Evolutionary conservation across 441 rosid species (phyloP).

Genomic region (Erysimum cheiri): DNA sequence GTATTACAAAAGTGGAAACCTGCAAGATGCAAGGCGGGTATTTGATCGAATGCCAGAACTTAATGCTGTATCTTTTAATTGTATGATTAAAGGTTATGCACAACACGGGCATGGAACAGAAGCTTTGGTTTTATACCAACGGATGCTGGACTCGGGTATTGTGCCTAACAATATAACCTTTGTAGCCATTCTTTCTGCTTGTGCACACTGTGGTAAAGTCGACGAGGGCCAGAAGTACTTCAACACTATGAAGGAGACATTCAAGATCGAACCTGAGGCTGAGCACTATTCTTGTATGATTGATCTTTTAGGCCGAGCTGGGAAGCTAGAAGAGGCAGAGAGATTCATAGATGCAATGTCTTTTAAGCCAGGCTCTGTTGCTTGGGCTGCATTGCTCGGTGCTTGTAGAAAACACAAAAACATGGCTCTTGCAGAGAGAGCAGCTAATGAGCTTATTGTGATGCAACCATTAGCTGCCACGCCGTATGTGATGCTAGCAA

Average conservation of each 20-base stretch:
- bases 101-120: conserved; percentile 73
- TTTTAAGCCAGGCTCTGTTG: conserved; percentile 58
- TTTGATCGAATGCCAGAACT: conserved; percentile 76
- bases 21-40: conserved; percentile 61
- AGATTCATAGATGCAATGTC: conserved; percentile 77
- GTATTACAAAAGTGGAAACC: conserved; percentile 81
- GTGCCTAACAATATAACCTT: conserved; percentile 79
- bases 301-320: conserved; percentile 86
- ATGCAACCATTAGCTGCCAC: conserved; percentile 77
- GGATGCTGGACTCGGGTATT: conserved; percentile 61
- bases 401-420: conserved; percentile 78
- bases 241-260: conserved; percentile 66
- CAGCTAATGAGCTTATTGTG: conserved; percentile 61
- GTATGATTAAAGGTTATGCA: conserved; percentile 84
- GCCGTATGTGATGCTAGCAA: conserved; percentile 84
- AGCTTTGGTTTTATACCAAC: conserved; percentile 59
- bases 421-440: conserved; percentile 68
- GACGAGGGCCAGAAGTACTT: conserved; percentile 67
- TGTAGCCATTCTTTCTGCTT: conserved; percentile 81
- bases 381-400: conserved; percentile 84
- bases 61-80: conserved; percentile 68
- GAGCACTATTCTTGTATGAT: conserved; percentile 94
- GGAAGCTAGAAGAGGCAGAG: conserved; percentile 77
- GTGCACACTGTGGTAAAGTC: conserved; percentile 83
- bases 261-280: conserved; percentile 77